Conservation (phyloP, 352 stramenopile species). For the Phytophthora brassicae region DNA sequence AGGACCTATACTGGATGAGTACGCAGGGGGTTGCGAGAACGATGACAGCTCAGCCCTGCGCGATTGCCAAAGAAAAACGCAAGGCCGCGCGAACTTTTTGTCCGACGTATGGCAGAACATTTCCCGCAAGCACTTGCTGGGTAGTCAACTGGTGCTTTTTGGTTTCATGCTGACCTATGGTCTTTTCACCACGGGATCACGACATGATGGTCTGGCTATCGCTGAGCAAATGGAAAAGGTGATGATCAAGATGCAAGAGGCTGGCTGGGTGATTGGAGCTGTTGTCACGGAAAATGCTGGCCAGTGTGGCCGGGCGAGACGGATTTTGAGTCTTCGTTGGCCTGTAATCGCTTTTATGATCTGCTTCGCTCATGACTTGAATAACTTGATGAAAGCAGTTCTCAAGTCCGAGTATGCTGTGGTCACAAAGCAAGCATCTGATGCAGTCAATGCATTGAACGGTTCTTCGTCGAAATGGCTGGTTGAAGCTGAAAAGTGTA, state of each 20-base stretch:
- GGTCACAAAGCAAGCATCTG: slow-evolving; percentile 9
- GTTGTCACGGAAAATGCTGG: slow-evolving; percentile 18
- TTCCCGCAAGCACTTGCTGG: slow-evolving; percentile 2
- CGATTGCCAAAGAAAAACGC: not conserved
- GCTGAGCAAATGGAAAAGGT: slow-evolving; percentile 1
- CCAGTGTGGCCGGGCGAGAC: slow-evolving; percentile 5
- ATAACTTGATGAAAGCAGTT: slow-evolving; percentile 15
- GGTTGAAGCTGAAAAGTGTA: slow-evolving; percentile 5
- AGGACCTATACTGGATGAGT: slow-evolving; percentile 1
- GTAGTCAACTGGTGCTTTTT: slow-evolving; percentile 6
- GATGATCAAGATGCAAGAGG: not conserved
- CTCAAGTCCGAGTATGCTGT: slow-evolving; percentile 6
- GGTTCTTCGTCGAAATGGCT: slow-evolving; percentile 6
- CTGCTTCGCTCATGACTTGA: slow-evolving; percentile 16
- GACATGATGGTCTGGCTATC: slow-evolving; percentile 6
- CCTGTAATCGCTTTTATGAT: slow-evolving; percentile 3
- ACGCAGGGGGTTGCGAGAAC: not conserved
- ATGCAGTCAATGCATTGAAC: slow-evolving; percentile 10
- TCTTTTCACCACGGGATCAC: not conserved
- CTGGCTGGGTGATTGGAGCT: slow-evolving; percentile 4
- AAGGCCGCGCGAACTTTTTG: slow-evolving; percentile 12
- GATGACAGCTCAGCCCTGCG: not conserved
- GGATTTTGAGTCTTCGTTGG: slow-evolving; percentile 14
- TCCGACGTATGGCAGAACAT: slow-evolving; percentile 16
- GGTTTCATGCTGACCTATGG: not conserved